Base-by-base conservation (phyloP, 2,329 filamentous ascomycete species). In the Pseudopithomyces chartarum region DNA sequence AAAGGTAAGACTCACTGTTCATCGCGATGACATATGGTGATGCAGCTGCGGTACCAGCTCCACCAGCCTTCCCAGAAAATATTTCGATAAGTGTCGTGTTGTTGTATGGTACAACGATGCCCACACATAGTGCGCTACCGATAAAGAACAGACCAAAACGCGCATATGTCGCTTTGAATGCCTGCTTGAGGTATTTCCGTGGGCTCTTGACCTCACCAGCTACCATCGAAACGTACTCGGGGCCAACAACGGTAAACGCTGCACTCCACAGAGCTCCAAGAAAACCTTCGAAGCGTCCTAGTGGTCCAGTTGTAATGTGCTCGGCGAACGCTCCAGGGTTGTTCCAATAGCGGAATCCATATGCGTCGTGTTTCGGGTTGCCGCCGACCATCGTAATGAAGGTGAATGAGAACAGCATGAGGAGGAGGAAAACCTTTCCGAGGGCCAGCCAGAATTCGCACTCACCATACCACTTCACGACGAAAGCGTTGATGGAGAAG, bases 71-170 rank as follows among this genome's bases (percentile, higher is more conserved):
- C 32, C 62, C 64, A 17, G n/a, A 62, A 45, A 70, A 46, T 19
- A 72, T 63, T 0, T 85, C 89, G 23, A 91, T 78, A 55, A 89
- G 89, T 10, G 89, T 91, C 13, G 90, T 77, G 29, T 92, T 85
- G 59, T 91, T 84, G 55, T 87, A 85, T 0, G 89, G 88, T 26
- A 76, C 56, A n/a, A 77, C 67, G 23, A 79, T 78, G 26, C 78
- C 77, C 6, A 79, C 73, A 45, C 70, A 74, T 10, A 80, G 62
- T 1, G 76, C 74, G 17, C 72, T 71, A 1, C 70, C 66, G 45
- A 79, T 74, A 63, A 79, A 79, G 71, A 80, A 79, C 61, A 76
- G 60, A 13, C 66, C 71, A 44, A 79, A 75, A 32, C 78, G 73
- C 42, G 61, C 69, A 62, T 75, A 78, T 11, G 77, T 72, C 36